A percentile compares a stretch with the other conserved stretches of the same genome.
Conservation (phyloP, 768 basidiomycete species). For the Cystofilobasidium capitatum region DNA sequence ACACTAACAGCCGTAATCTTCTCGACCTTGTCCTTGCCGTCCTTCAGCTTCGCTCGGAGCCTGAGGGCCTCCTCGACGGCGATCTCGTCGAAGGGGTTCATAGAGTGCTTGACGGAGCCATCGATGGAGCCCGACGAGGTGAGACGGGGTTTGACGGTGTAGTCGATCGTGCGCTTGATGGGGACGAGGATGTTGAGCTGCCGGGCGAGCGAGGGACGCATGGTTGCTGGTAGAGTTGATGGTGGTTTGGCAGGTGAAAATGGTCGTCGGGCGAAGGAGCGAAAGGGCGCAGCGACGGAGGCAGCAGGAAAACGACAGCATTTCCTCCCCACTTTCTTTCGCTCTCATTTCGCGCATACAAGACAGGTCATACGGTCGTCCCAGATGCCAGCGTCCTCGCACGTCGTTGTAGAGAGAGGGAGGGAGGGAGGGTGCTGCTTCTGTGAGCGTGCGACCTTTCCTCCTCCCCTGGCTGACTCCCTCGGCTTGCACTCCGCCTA, state of each 20-base stretch:
- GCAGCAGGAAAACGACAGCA: too few species aligned
- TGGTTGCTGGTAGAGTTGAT: too few species aligned
- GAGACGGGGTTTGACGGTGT: slow-evolving; percentile 51
- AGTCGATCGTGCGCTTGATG: slow-evolving; percentile 94
- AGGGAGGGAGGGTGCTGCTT: too few species aligned
- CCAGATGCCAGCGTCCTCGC: too few species aligned
- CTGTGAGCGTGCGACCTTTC: too few species aligned
- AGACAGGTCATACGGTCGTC: too few species aligned
- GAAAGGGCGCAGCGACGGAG: too few species aligned
- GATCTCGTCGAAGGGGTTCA: slow-evolving; percentile 99
- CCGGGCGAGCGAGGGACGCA: slow-evolving; percentile 64
- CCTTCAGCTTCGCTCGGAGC: slow-evolving; percentile 74
- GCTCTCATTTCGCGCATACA: too few species aligned
- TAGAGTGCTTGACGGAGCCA: slow-evolving; percentile 85
- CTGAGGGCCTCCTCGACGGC: slow-evolving; percentile 96
- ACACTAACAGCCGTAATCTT: slow-evolving; percentile 90
- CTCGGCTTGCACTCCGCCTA: not conserved
- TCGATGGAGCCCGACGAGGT: not conserved
- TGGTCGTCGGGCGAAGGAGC: too few species aligned
- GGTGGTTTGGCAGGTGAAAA: too few species aligned
- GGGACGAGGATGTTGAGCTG: slow-evolving; percentile 87
- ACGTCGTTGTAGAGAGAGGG: too few species aligned
- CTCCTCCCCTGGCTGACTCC: not conserved
- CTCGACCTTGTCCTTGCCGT: slow-evolving; percentile 46
- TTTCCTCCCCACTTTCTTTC: too few species aligned